These are phyloP conservation scores for Macrolepiota fuliginosa DNA, from an alignment of 768 basidiomycete species.

Conservation along the genomic window DNA sequence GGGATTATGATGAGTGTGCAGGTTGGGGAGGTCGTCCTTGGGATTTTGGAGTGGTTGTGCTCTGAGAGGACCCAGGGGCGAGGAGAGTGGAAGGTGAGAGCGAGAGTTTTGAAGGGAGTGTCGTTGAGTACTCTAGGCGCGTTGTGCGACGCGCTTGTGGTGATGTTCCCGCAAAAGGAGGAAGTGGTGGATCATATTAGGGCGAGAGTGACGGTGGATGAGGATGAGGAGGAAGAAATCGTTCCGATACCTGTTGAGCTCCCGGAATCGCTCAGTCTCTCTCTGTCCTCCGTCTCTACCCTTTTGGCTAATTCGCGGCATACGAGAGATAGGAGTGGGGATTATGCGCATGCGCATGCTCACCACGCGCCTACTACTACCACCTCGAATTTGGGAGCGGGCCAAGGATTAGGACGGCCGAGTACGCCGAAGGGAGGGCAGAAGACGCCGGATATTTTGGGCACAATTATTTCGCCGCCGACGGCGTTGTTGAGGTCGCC, in stretches of 20 bases:
- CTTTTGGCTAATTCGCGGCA: neutral
- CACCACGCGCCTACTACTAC: neutral
- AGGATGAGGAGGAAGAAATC: slow-evolving; percentile 36
- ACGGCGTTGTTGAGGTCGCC: slow-evolving; percentile 69
- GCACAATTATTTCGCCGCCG: slow-evolving; percentile 68
- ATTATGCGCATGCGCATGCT: neutral
- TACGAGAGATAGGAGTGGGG: neutral
- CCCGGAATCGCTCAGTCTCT: slow-evolving; percentile 37
- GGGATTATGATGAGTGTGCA: slow-evolving; percentile 27
- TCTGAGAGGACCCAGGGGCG: slow-evolving; percentile 29
- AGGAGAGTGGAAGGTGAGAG: slow-evolving; percentile 26
- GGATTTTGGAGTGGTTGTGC: slow-evolving; percentile 55
- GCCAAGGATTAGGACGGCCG: slow-evolving; percentile 27
- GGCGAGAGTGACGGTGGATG: slow-evolving; percentile 34
- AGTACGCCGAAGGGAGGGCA: slow-evolving; percentile 51
- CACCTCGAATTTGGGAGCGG: too few relatives aligned
- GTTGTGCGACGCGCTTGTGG: slow-evolving; percentile 39
- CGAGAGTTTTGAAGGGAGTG: slow-evolving; percentile 48
- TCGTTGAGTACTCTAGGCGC: slow-evolving; percentile 42
- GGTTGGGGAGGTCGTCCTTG: slow-evolving; percentile 35
- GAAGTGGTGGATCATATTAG: slow-evolving; percentile 22
- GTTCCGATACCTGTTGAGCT: slow-evolving; percentile 29
- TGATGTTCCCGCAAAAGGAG: slow-evolving; percentile 22
- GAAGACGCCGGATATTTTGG: slow-evolving; percentile 57
- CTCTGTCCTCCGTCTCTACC: slow-evolving; percentile 16